A percentile compares a stretch with the other conserved stretches of the same genome.
phyloP scores from a whole-genome alignment of 2,329 filamentous ascomycete genomes.

The Trichoderma arundinaceum region DNA sequence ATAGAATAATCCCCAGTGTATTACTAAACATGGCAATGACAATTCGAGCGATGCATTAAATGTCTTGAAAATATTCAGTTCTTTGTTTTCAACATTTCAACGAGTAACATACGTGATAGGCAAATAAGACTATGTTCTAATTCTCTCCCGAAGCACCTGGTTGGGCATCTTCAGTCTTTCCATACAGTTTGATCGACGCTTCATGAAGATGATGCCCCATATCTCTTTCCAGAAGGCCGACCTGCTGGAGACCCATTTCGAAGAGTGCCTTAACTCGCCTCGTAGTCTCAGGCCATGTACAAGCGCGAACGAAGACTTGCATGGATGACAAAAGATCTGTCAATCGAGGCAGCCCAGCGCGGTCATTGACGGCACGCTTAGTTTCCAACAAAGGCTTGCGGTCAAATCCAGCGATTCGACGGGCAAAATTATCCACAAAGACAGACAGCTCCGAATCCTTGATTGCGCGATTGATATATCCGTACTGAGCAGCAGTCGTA shows the following conservation, averaged over 20 bases:
- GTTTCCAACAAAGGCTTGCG: conserved; percentile 10
- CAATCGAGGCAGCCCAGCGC: conserved; percentile 1
- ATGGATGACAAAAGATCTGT: conserved; percentile 1
- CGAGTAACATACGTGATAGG: no score
- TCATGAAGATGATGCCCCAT: conserved; percentile 1
- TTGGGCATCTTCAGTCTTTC: conserved; percentile 8
- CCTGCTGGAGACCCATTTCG: conserved; percentile 7
- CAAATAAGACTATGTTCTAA: no score
- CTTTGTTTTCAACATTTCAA: no score
- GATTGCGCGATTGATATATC: conserved; percentile 13
- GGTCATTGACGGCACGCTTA: conserved; percentile 6
- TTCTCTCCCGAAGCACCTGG: neutral
- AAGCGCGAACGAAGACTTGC: neutral
- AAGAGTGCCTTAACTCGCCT: conserved; percentile 1
- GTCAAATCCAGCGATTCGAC: conserved; percentile 10
- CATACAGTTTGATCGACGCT: conserved; percentile 5
- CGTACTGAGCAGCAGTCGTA: conserved; percentile 18
- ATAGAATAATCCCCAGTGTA: no score
- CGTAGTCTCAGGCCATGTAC: neutral
- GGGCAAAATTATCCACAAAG: conserved; percentile 14
- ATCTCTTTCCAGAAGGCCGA: neutral
- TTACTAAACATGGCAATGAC: no score
- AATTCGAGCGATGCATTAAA: no score
- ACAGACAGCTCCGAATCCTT: neutral
- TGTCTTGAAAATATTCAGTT: no score